Evolutionary conservation across 208 protist species (phyloP).

Genomic region (Balamuthia mandrillaris): DNA sequence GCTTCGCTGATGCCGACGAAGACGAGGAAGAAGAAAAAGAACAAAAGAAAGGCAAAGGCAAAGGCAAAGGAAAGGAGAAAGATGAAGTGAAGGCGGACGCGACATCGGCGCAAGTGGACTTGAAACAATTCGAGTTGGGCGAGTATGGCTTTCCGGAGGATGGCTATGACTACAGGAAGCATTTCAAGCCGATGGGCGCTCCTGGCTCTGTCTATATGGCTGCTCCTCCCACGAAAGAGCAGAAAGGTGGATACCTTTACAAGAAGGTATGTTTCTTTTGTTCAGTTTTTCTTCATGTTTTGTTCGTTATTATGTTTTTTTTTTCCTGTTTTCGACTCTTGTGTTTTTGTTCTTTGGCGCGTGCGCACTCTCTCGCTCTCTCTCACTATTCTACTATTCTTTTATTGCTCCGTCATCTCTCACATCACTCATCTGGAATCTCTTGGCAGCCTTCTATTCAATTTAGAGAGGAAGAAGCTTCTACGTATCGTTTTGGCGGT

Average conservation of each 20-base stretch:
- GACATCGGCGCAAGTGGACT: not conserved
- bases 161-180: conserved; percentile 7
- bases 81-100: not conserved
- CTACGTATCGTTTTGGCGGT: no score
- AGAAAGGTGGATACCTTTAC: not conserved
- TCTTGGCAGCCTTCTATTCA: no score
- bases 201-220: conserved; percentile 12
- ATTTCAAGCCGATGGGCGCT: conserved; percentile 28
- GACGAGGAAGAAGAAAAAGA: not conserved
- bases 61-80: not conserved
- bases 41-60: not conserved
- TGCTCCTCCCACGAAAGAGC: not conserved
- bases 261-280: not conserved
- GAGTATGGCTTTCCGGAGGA: conserved; percentile 27
- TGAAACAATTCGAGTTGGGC: conserved; percentile 7
- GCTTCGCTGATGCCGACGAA: not conserved
- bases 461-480: no score
- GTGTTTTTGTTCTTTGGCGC: no score
- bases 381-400: no score
- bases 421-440: no score
- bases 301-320: not conserved
- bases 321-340: no score
- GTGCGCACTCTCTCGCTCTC: no score
- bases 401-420: no score
- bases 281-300: not conserved